Evolutionary conservation across 2,329 filamentous ascomycete species (phyloP).

Genomic region (Ophiostoma quercus): DNA sequence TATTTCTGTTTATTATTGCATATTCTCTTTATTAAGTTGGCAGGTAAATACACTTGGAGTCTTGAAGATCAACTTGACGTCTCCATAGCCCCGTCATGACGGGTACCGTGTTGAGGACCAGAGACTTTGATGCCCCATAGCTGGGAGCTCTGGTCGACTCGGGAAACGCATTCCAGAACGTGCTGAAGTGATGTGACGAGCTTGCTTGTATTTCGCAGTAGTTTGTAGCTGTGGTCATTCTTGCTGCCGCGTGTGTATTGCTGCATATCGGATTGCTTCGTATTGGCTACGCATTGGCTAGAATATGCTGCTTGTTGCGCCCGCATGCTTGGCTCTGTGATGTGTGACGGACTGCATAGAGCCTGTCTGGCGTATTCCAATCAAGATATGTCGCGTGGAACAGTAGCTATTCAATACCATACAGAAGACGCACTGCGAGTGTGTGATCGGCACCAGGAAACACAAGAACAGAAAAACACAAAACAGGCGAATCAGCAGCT

Average conservation of each 20-base stretch:
- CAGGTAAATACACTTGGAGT: background rate
- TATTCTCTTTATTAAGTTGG: background rate
- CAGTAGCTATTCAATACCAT: background rate
- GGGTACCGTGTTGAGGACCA: background rate
- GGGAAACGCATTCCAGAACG: conserved; percentile 6
- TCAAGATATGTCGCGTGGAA: background rate
- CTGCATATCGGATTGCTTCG: background rate
- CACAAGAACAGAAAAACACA: no score
- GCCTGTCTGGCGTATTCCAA: background rate
- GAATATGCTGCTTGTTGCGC: background rate
- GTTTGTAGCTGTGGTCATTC: background rate
- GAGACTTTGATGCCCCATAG: background rate
- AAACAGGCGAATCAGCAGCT: conserved; percentile 8
- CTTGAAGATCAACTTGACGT: background rate
- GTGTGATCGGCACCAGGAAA: background rate
- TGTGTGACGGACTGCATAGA: background rate
- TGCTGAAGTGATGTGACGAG: background rate
- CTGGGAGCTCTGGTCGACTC: background rate
- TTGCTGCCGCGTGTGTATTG: background rate
- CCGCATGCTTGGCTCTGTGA: background rate
- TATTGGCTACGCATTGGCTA: background rate
- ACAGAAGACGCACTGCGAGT: background rate
- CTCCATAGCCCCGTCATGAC: background rate
- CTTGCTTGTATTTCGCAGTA: background rate
- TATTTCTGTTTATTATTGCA: background rate